Conservation (phyloP, 345 rosid genomes). For the Populus deltoides region DNA sequence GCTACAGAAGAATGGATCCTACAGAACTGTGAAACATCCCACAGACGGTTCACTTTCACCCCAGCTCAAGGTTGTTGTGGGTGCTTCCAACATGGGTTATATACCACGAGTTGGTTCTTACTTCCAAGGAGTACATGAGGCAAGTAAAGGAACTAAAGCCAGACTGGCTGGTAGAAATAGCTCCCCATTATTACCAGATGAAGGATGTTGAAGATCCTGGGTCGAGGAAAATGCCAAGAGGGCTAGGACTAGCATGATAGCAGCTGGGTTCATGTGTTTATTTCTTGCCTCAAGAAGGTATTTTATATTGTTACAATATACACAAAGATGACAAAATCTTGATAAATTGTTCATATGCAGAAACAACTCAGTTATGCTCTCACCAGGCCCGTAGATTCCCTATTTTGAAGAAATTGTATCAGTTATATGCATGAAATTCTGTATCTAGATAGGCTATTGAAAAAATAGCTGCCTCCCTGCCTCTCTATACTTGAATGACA, state of each 20-base stretch:
- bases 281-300: too few relatives aligned
- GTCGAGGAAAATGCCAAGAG: constrained; percentile 83
- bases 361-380: constrained; percentile 50
- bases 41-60: constrained; percentile 90
- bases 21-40: constrained; percentile 83
- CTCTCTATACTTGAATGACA: not conserved
- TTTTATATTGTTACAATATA: too few relatives aligned
- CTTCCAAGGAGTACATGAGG: constrained; percentile 91
- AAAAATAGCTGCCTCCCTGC: not conserved
- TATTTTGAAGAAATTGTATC: constrained; percentile 55
- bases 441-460: constrained; percentile 33
- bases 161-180: constrained; percentile 97
- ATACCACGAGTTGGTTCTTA: constrained; percentile 85
- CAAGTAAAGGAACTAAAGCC: constrained; percentile 96
- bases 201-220: constrained; percentile 4
- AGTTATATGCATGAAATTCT: constrained; percentile 42
- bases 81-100: constrained; percentile 90
- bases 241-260: constrained; percentile 34
- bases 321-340: not conserved
- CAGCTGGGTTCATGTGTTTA: too few relatives aligned
- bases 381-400: constrained; percentile 50
- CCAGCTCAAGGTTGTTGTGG: constrained; percentile 84
- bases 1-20: constrained; percentile 90
- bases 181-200: constrained; percentile 88
- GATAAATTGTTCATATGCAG: constrained; percentile 35